phyloP scores from a whole-genome alignment of 768 basidiomycete species.

The Strobilomyces dryophilus region DNA sequence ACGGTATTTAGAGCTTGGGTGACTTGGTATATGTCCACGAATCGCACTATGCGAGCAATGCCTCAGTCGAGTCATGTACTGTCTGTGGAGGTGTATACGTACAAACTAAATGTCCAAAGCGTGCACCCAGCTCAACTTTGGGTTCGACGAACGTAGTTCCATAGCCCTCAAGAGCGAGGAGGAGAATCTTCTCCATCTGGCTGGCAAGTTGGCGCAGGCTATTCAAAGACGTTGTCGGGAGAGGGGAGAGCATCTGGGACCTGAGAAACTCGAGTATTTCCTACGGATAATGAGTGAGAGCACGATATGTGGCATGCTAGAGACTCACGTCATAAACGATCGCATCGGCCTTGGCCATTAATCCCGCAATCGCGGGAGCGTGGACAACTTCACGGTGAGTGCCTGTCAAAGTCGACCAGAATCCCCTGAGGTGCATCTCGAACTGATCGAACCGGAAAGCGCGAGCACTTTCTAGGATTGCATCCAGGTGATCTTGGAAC shows the following conservation, averaged over 20 bases:
- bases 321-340: slow-evolving; percentile 85
- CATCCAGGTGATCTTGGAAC: slow-evolving; percentile 90
- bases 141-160: slow-evolving; percentile 89
- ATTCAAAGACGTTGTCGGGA: slow-evolving; percentile 60
- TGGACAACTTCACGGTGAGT: slow-evolving; percentile 85
- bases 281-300: slow-evolving; percentile 36
- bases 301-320: neutral
- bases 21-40: slow-evolving; percentile 89
- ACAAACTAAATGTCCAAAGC: slow-evolving; percentile 89
- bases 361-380: slow-evolving; percentile 79
- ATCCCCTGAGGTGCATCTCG: slow-evolving; percentile 79
- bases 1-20: slow-evolving; percentile 88
- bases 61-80: slow-evolving; percentile 1
- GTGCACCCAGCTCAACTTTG: slow-evolving; percentile 85
- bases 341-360: slow-evolving; percentile 89
- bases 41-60: slow-evolving; percentile 57
- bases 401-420: slow-evolving; percentile 75
- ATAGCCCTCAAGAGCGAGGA: slow-evolving; percentile 76
- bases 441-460: slow-evolving; percentile 85
- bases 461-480: slow-evolving; percentile 72
- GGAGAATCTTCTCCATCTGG: slow-evolving; percentile 88
- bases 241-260: slow-evolving; percentile 77
- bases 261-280: slow-evolving; percentile 86
- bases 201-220: slow-evolving; percentile 78
- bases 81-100: slow-evolving; percentile 33